phyloP scores from a whole-genome alignment of 2,329 filamentous ascomycete genomes.

The Beauveria caledonica region DNA sequence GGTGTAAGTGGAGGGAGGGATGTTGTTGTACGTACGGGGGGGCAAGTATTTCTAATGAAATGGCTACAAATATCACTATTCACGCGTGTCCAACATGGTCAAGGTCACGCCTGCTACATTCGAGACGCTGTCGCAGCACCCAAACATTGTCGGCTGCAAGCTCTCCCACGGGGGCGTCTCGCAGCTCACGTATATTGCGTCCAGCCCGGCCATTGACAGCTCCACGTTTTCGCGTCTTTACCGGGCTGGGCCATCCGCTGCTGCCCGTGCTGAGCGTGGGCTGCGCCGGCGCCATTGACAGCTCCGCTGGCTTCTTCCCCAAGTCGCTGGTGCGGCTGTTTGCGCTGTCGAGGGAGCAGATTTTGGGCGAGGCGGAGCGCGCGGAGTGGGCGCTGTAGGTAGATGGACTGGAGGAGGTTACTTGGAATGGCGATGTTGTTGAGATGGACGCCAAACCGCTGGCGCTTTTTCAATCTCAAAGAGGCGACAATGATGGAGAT shows the following conservation, averaged over 20 bases:
- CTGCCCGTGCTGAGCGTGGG: conserved; percentile 52
- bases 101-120: conserved; percentile 50
- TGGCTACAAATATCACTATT: conserved; percentile 49
- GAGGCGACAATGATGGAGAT: too few relatives aligned
- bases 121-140: conserved; percentile 47
- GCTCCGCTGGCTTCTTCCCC: conserved; percentile 55
- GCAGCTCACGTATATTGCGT: conserved; percentile 53
- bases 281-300: conserved; percentile 53
- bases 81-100: conserved; percentile 59
- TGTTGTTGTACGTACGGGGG: too few relatives aligned
- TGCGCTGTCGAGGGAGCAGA: conserved; percentile 28
- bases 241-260: conserved; percentile 57
- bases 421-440: neutral
- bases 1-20: conserved; percentile 37
- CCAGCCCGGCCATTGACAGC: conserved; percentile 48
- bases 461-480: too few relatives aligned
- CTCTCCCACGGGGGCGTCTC: conserved; percentile 60
- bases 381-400: conserved; percentile 36
- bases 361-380: conserved; percentile 32
- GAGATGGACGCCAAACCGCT: too few relatives aligned
- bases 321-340: conserved; percentile 52
- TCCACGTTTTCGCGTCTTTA: conserved; percentile 53
- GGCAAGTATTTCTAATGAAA: too few relatives aligned
- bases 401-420: neutral
- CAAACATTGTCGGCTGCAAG: conserved; percentile 62